phyloP scores from a whole-genome alignment of 768 basidiomycete species.

The Phlebiopsis flavidoalba region DNA sequence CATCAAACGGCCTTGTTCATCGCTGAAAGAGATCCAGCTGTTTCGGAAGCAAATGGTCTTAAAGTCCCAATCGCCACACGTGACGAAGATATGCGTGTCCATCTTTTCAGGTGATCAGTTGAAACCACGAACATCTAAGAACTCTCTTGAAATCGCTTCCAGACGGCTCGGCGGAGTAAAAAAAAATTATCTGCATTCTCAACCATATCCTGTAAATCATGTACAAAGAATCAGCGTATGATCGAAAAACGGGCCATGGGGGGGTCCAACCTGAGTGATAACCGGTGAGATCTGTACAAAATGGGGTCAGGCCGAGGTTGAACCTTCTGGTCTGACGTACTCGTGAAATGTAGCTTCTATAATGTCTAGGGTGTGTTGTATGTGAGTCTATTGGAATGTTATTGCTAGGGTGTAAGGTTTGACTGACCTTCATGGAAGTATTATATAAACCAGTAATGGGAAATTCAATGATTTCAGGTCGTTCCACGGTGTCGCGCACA shows the following conservation, averaged over 20 bases:
- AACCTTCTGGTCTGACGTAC: constrained; percentile 22
- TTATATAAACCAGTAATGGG: constrained; percentile 24
- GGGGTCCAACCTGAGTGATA: constrained; percentile 20
- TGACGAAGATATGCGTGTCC: constrained; percentile 17
- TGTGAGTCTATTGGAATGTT: neutral
- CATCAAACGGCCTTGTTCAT: constrained; percentile 14
- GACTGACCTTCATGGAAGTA: constrained; percentile 14
- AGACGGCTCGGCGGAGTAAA: constrained; percentile 21
- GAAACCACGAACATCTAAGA: constrained; percentile 14
- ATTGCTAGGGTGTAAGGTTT: neutral
- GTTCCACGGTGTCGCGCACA: constrained; percentile 14
- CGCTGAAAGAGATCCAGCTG: constrained; percentile 18
- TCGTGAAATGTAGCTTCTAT: constrained; percentile 24
- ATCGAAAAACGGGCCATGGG: neutral
- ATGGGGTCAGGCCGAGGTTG: constrained; percentile 19
- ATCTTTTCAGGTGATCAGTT: constrained; percentile 14
- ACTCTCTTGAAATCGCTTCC: constrained; percentile 23
- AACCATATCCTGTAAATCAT: constrained; percentile 18
- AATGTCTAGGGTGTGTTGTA: constrained; percentile 9
- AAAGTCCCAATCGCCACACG: constrained; percentile 28
- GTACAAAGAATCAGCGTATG: neutral
- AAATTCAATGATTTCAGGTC: constrained; percentile 26
- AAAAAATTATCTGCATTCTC: constrained; percentile 21
- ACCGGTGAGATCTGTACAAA: constrained; percentile 26
- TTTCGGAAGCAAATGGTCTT: constrained; percentile 26